phyloP scores from a whole-genome alignment of 2,329 filamentous ascomycete species.

The Aspergillus latus region DNA sequence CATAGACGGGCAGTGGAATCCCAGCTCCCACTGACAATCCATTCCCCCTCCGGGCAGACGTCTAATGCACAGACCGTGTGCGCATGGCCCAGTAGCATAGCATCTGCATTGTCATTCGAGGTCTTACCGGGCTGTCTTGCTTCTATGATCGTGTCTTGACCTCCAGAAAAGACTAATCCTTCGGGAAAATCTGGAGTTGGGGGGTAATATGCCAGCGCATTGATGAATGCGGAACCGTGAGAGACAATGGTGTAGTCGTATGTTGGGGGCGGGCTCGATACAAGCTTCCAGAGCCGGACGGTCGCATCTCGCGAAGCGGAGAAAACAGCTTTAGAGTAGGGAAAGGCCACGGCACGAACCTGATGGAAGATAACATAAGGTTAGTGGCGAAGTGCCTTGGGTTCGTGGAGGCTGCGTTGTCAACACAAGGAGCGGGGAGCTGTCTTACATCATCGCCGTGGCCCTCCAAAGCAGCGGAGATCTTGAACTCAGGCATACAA shows the following conservation, averaged over 20 bases:
- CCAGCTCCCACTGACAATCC: slow-evolving; percentile 90
- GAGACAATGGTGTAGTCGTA: slow-evolving; percentile 79
- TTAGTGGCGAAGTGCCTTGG: slow-evolving; percentile 39
- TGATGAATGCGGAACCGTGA: slow-evolving; percentile 83
- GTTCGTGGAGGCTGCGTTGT: slow-evolving; percentile 14
- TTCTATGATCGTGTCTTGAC: slow-evolving; percentile 90
- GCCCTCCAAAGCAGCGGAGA: slow-evolving; percentile 83
- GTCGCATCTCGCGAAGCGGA: slow-evolving; percentile 91
- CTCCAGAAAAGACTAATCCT: slow-evolving; percentile 82
- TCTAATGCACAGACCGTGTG: slow-evolving; percentile 88
- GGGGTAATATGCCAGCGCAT: slow-evolving; percentile 74
- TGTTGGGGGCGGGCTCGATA: slow-evolving; percentile 62
- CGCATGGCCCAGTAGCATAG: slow-evolving; percentile 79
- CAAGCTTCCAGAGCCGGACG: slow-evolving; percentile 79
- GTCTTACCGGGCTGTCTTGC: slow-evolving; percentile 70
- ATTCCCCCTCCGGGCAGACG: slow-evolving; percentile 68
- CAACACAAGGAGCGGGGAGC: slow-evolving; percentile 20
- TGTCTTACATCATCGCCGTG: slow-evolving; percentile 87
- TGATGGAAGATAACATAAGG: slow-evolving; percentile 59
- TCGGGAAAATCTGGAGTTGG: slow-evolving; percentile 68
- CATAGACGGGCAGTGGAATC: slow-evolving; percentile 85
- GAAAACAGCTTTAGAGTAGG: slow-evolving; percentile 67
- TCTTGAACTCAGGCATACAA: slow-evolving; percentile 80
- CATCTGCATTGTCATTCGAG: slow-evolving; percentile 75
- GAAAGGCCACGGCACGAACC: slow-evolving; percentile 85